Evolutionary conservation across 805 yeast genomes (phyloP), one percentile per base, ranked within the genome.

Genomic region (Spathaspora girioi): DNA sequence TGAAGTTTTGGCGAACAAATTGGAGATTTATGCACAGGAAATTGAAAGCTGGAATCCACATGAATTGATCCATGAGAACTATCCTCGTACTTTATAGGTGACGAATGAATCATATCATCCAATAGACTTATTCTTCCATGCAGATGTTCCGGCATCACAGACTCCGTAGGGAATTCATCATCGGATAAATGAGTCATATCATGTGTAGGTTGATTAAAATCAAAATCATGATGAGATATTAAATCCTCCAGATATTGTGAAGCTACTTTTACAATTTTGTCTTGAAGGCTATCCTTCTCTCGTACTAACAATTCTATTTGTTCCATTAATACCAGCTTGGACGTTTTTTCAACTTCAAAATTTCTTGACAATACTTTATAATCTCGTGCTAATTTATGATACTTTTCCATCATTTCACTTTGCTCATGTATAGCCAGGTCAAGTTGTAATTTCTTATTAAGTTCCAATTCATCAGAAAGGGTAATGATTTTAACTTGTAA

Each of bases 251-350:
- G 15, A 35, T 35, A 35, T 35, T 9, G 40, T 19, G 43, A 20
- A 18, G 29, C 27, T 7, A n/a, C 27, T 35, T 23, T 23, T 23
- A 32, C 27, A 23, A 48, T 7, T 38, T 46, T 50, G 11, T 19
- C n/a, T 19, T 45, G 18, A 12, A 51, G 38, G 31, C 41, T 49
- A 18, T 56, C 54, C 38, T 59, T 64, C 50, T 75, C 74, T 48
- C 68, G 71, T 44, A 77, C 72, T 53, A 80, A 65, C 56, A 67
- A 65, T 58, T 81, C 86, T 43, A 81, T 68, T 62, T 81, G 83
- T 57, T 80, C 84, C 46, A 81, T 78, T 48, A 81, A 76, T 45
- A 77, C 66, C 52, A 76, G 68, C 56, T 79, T 79, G 40, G 82
- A 78, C 57, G 74, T 79, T 46, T 73, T 71, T 57, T 81, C 86